Evolutionary conservation across 805 yeast genomes (phyloP).

Genomic region (Cyberlindnera americana): DNA sequence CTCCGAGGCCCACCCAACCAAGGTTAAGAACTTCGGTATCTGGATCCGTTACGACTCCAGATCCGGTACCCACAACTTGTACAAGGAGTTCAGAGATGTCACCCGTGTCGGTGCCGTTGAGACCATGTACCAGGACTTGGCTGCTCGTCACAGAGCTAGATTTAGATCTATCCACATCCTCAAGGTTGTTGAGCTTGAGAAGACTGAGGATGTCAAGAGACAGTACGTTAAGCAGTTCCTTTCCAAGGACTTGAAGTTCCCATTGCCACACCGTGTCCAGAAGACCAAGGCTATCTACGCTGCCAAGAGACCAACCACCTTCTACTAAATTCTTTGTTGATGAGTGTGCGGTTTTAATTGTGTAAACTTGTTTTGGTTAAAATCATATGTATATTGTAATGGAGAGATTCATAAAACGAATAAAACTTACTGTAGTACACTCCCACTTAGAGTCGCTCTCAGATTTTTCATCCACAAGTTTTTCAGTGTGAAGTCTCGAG

Average conservation of each 20-base stretch:
- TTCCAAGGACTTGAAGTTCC: conserved; percentile 95
- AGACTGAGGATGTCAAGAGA: conserved; percentile 98
- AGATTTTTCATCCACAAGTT: too few relatives aligned
- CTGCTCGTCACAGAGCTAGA: conserved; percentile 99
- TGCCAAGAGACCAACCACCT: conserved; percentile 94
- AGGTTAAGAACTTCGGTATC: conserved; percentile 99
- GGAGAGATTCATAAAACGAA: conserved; percentile 14
- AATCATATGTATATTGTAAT: conserved; percentile 17
- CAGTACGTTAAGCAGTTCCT: conserved; percentile 98
- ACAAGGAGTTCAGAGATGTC: conserved; percentile 99
- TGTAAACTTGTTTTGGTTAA: conserved; percentile 11
- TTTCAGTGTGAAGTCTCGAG: too few relatives aligned
- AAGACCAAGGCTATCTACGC: conserved; percentile 86
- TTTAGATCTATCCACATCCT: conserved; percentile 99
- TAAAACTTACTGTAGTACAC: too few relatives aligned
- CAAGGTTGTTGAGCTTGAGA: conserved; percentile 98
- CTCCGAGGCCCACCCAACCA: conserved; percentile 95
- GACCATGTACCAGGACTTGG: conserved; percentile 98
- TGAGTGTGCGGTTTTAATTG: conserved; percentile 15
- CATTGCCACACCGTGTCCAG: conserved; percentile 99
- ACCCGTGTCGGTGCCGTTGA: conserved; percentile 99
- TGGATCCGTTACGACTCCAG: conserved; percentile 99
- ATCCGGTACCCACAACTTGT: conserved; percentile 99
- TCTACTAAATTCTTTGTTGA: conserved; percentile 60
- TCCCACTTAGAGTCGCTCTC: too few relatives aligned